These are phyloP conservation scores for Diaporthe capsici DNA, from an alignment of 2,329 filamentous ascomycete genomes.

Conservation along the genomic window DNA sequence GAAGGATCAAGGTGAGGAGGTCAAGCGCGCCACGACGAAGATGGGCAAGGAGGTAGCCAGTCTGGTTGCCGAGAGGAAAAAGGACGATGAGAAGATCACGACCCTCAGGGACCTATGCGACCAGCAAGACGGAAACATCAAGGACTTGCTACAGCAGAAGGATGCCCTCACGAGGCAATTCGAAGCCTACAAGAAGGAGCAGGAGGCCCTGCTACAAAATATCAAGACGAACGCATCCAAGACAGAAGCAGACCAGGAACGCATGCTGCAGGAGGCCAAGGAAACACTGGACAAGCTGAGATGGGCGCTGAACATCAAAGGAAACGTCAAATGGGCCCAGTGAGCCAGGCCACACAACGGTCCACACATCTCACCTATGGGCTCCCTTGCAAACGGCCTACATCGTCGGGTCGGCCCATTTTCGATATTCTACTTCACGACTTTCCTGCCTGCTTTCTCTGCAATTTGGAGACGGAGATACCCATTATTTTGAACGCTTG, in stretches of 20 bases:
- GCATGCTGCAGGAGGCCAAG: slow-evolving; percentile 69
- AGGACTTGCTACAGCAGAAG: slow-evolving; percentile 72
- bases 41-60: slow-evolving; percentile 68
- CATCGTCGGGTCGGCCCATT: background rate
- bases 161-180: slow-evolving; percentile 72
- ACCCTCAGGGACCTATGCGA: slow-evolving; percentile 78
- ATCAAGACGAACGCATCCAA: slow-evolving; percentile 71
- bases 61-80: slow-evolving; percentile 68
- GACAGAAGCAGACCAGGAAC: slow-evolving; percentile 73
- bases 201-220: slow-evolving; percentile 71
- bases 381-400: background rate
- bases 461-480: slow-evolving; percentile 38
- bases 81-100: slow-evolving; percentile 74
- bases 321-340: slow-evolving; percentile 69
- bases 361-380: background rate
- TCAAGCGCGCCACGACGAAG: slow-evolving; percentile 64
- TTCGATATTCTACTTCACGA: slow-evolving; percentile 5
- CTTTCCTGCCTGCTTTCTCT: slow-evolving; percentile 23
- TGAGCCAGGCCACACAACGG: slow-evolving; percentile 49
- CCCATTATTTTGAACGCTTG: slow-evolving; percentile 32
- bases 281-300: slow-evolving; percentile 76
- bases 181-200: slow-evolving; percentile 74
- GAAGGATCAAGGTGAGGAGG: slow-evolving; percentile 75
- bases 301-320: slow-evolving; percentile 80
- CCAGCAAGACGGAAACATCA: slow-evolving; percentile 79